phyloP scores from a whole-genome alignment of 2,329 filamentous ascomycete species.

The Phyllosticta paracitricarpa region DNA sequence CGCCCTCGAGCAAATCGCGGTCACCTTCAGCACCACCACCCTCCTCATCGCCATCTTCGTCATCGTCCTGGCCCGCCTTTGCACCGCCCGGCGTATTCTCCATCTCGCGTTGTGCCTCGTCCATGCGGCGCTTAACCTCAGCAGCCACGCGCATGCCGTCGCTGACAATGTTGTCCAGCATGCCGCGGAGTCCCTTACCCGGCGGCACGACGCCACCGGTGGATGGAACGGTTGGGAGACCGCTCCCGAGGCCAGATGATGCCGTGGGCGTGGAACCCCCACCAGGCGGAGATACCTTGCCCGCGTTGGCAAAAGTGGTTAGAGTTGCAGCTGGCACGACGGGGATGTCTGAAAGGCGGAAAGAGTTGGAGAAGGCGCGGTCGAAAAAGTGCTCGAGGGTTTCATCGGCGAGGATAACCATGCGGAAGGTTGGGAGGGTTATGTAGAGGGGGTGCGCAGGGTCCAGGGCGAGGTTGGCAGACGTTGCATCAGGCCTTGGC shows the following conservation, averaged over 20 bases:
- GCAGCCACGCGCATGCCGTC: conserved; percentile 94
- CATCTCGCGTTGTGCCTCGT: conserved; percentile 86
- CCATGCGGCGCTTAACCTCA: conserved; percentile 85
- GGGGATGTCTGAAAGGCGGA: conserved; percentile 66
- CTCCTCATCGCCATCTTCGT: conserved; percentile 38
- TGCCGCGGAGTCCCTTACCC: conserved; percentile 72
- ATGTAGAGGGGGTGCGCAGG: conserved; percentile 90
- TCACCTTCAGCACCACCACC: conserved; percentile 17
- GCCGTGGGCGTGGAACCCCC: conserved; percentile 29
- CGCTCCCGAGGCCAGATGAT: conserved; percentile 34
- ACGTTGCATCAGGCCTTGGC: conserved; percentile 16
- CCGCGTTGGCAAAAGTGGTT: conserved; percentile 71
- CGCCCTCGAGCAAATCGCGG: conserved; percentile 39
- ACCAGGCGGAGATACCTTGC: conserved; percentile 18
- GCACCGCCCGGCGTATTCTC: conserved; percentile 64
- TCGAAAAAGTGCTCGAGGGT: conserved; percentile 96
- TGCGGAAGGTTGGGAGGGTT: conserved; percentile 92
- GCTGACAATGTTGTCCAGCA: conserved; percentile 93
- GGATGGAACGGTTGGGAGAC: conserved; percentile 16
- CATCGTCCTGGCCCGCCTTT: conserved; percentile 55
- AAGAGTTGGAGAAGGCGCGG: conserved; percentile 84
- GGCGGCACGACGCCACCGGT: conserved; percentile 51
- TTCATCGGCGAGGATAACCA: conserved; percentile 96
- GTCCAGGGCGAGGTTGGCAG: conserved; percentile 79
- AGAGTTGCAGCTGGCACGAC: conserved; percentile 58